Evolutionary conservation across 257 asterid species (phyloP).

Genomic region (Solanum chiquidenum): DNA sequence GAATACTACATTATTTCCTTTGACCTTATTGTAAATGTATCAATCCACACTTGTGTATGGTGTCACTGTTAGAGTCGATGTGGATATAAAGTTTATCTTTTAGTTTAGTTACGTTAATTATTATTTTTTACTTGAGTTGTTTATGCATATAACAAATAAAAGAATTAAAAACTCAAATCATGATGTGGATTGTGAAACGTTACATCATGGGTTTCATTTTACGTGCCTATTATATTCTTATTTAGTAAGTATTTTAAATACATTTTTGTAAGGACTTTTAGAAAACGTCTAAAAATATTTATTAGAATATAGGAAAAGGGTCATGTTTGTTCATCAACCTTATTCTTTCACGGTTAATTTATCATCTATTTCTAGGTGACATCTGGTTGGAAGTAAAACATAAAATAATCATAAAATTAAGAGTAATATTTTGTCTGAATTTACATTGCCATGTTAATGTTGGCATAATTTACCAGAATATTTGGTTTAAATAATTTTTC

Average conservation of each 20-base stretch:
- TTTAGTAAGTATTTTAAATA: neutral
- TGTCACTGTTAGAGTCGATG: neutral
- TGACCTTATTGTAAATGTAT: neutral
- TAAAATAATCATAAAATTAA: neutral
- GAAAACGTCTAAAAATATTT: neutral
- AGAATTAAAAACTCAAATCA: neutral
- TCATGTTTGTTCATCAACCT: neutral
- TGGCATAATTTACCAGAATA: too few species aligned
- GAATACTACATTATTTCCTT: neutral
- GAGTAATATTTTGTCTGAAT: neutral
- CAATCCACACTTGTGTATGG: neutral
- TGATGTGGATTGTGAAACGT: neutral
- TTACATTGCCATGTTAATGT: neutral
- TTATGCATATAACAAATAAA: neutral
- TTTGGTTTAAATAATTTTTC: neutral
- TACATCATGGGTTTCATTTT: neutral
- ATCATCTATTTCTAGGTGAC: too few species aligned
- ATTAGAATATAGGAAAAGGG: neutral
- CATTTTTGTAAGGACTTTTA: neutral
- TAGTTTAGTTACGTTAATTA: neutral
- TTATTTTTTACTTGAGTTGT: neutral
- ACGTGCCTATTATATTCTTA: neutral
- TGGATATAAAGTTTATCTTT: neutral
- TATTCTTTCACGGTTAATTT: neutral
- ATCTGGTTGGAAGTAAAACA: neutral